phyloP scores from a whole-genome alignment of 2,329 filamentous ascomycete species.

The Aspergillus hiratsukae region DNA sequence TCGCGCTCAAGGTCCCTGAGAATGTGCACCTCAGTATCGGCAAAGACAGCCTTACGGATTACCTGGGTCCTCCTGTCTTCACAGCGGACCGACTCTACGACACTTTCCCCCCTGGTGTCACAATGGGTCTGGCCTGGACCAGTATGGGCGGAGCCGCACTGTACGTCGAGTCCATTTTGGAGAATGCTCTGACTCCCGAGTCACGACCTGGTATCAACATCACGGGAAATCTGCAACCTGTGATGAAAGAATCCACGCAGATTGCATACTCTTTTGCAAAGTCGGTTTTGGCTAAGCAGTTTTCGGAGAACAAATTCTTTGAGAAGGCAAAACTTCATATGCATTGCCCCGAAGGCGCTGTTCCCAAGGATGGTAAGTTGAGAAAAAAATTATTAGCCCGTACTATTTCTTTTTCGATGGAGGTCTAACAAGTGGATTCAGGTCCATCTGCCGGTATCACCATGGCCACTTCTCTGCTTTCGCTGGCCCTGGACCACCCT shows the following conservation, averaged over 20 bases:
- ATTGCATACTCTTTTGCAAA: slow-evolving; percentile 98
- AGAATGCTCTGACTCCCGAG: slow-evolving; percentile 68
- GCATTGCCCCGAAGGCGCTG: slow-evolving; percentile 93
- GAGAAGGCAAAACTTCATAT: slow-evolving; percentile 92
- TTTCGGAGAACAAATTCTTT: slow-evolving; percentile 90
- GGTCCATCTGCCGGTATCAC: slow-evolving; percentile 88
- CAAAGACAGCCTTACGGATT: slow-evolving; percentile 90
- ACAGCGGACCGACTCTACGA: slow-evolving; percentile 95
- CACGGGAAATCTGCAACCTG: slow-evolving; percentile 88
- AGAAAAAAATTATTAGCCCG: neutral
- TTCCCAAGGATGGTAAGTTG: slow-evolving; percentile 74
- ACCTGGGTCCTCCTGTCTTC: slow-evolving; percentile 92
- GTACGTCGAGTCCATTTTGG: slow-evolving; percentile 94
- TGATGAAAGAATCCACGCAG: slow-evolving; percentile 96
- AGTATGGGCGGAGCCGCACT: slow-evolving; percentile 93
- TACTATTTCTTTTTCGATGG: slow-evolving; percentile 1
- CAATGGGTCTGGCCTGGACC: slow-evolving; percentile 98
- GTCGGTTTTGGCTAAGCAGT: slow-evolving; percentile 76
- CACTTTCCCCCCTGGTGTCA: slow-evolving; percentile 84
- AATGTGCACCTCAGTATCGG: slow-evolving; percentile 79
- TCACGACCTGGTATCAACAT: slow-evolving; percentile 79
- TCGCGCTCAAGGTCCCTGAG: slow-evolving; percentile 78
- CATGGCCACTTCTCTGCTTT: slow-evolving; percentile 92
- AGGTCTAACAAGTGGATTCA: slow-evolving; percentile 18
- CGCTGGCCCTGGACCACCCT: slow-evolving; percentile 71